Evolutionary conservation across 2,329 filamentous ascomycete genomes (phyloP), one percentile per base, ranked within the genome.

Genomic region (Huntiella moniliformis): DNA sequence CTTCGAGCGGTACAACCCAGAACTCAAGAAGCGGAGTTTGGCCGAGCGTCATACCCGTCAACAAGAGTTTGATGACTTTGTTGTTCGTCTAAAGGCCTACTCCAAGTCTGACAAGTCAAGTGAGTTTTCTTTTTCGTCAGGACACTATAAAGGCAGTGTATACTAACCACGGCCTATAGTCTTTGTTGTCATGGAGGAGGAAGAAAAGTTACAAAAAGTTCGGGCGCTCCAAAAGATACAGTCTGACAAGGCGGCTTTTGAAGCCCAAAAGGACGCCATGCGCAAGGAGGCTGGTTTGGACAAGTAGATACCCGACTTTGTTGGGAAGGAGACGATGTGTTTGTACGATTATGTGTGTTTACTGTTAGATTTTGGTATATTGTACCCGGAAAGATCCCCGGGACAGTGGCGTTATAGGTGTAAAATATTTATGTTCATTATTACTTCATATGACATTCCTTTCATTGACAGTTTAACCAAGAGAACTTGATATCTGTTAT

Each of bases 81-180:
- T 95, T 22, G 71, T 58, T 42, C 77, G 79, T 55, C 63, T 98
- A 58, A 95, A 93, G 68, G 75, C 88, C 55, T 84, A 87, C 60
- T 82, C 84, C 18, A 92, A 87, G 65, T 91, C 81, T 11, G 80
- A 93, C 58, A 94, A 88, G 65, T 83, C 83, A 38, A 93, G 86
- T 93, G 69, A 51, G 79, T 66, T 42, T 10, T 16, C 13, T 18
- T 8, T 34, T 4, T 31, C 22, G 11, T 39, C 11, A 28, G 15
- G 13, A 35, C 31, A 2, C n/a, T 28, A 12, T 13, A 33, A 15
- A 16, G 8, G 8, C 13, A 12, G 3, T 4, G 18, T 13, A 33
- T 36, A 5, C 28, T 47, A 41, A 50, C 41, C 33, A 15, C 15
- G 35, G 4, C 5, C 12, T 31, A 15, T 42, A 72, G 69, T 73